Evolutionary conservation across 352 stramenopile genomes (phyloP), one percentile per base, ranked within the genome.

Genomic region (Phytophthora pistaciae): DNA sequence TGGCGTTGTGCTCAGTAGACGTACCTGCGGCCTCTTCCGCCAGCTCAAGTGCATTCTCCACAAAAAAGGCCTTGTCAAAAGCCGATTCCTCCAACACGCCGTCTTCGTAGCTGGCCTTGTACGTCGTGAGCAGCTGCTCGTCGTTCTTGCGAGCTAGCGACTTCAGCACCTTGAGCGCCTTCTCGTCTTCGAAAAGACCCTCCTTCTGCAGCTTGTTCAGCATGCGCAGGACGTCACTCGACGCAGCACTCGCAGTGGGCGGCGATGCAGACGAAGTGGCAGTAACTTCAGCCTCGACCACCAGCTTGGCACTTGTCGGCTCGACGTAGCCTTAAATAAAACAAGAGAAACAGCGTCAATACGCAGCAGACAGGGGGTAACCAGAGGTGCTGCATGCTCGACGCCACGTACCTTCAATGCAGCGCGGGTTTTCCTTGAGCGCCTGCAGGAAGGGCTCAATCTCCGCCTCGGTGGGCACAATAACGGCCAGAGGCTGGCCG

Each of bases 111-210:
- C 88, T 95, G 46, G 84, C 90, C 46, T 85, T 87, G 78, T 85
- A 96, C 31, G 89, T 93, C 36, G 88, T 87, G 21, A 95, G 82
- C 60, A 96, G 62, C 64, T 93, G 77, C 18, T 80, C 70, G 66
- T 96, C 82, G 67, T 91, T 92, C 72, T 95, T 96, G 54, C 90
- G 87, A 53, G 90, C 90, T 18, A 95, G 80, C 49, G 88, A 95
- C 70, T 95, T 96, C 53, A 96, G 82, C 66, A 85, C 67, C 62
- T 96, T 96, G 40, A 93, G 78, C 20, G 80, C 65, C 56, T 79
- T 80, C 40, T 93, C 90, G 54, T 92, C 75, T 53, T 72, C 62
- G 56, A 96, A 91, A 33, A 74, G 76, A 5, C 90, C 88, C 56
- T 95, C 90, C 60, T 96, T 95, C 38, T 96, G 80, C 64, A 96